These are phyloP conservation scores for Funneliformis geosporum DNA, from an alignment of 192 early-diverging fungal species.

Conservation along the genomic window DNA sequence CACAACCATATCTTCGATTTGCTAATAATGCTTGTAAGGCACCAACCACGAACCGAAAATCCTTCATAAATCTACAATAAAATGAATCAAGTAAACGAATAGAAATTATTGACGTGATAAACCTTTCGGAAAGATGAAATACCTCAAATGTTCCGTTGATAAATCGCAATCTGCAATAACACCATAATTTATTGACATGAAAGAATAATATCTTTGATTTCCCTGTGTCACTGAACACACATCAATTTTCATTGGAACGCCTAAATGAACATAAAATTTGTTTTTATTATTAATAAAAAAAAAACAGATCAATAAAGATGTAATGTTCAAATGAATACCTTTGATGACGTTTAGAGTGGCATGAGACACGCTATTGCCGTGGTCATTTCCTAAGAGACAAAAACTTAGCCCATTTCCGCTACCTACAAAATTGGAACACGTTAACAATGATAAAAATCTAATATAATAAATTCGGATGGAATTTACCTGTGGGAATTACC, in stretches of 20 bases:
- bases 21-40: constrained; percentile 48
- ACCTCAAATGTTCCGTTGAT: constrained; percentile 55
- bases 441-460: not conserved
- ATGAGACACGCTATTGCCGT: constrained; percentile 40
- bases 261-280: constrained; percentile 39
- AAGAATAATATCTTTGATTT: constrained; percentile 51
- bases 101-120: not conserved
- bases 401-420: constrained; percentile 58
- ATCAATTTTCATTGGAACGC: constrained; percentile 53
- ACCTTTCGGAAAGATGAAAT: not conserved
- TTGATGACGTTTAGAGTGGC: constrained; percentile 47
- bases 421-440: not conserved
- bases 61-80: constrained; percentile 56
- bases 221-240: constrained; percentile 57
- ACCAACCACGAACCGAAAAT: constrained; percentile 45
- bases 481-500: constrained; percentile 57
- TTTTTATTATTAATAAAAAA: constrained; percentile 3
- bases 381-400: constrained; percentile 50
- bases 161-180: constrained; percentile 59
- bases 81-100: not conserved
- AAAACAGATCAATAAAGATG: not conserved
- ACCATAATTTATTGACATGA: constrained; percentile 58
- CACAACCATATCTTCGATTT: constrained; percentile 41
- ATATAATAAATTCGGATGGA: not conserved
- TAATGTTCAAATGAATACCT: constrained; percentile 29